phyloP scores from a whole-genome alignment of 2,329 filamentous ascomycete species.

The Colletotrichum spinosum region DNA sequence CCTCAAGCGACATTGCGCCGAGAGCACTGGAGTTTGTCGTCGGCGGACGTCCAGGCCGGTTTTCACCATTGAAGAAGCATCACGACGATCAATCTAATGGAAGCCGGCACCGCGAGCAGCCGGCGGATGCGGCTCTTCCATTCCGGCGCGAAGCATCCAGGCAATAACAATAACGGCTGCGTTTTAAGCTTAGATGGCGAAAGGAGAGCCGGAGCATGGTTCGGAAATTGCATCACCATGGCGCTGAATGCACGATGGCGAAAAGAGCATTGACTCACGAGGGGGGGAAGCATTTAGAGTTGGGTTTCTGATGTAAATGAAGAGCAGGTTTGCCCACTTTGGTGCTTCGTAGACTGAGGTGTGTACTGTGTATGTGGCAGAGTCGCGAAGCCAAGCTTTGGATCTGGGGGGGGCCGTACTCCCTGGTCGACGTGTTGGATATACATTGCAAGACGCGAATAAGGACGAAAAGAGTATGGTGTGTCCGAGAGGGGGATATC shows the following conservation, averaged over 20 bases:
- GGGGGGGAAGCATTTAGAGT: conserved; percentile 23
- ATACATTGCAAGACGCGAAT: too few species aligned
- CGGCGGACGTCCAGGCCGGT: too few species aligned
- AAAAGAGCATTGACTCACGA: conserved; percentile 6
- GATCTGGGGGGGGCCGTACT: neutral
- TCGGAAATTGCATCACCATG: neutral
- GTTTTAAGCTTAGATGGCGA: conserved; percentile 21
- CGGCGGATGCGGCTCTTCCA: too few species aligned
- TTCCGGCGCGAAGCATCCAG: too few species aligned
- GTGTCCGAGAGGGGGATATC: too few species aligned
- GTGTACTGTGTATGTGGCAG: too few species aligned
- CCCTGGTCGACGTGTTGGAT: too few species aligned
- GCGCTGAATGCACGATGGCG: neutral
- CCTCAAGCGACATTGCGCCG: too few species aligned
- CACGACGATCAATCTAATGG: neutral
- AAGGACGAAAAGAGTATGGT: too few species aligned
- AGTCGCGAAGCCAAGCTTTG: conserved; percentile 19
- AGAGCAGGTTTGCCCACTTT: conserved; percentile 7
- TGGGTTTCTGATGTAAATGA: conserved; percentile 9
- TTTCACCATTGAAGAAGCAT: too few species aligned
- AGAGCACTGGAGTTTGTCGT: too few species aligned
- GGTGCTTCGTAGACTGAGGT: too few species aligned
- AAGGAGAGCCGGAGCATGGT: neutral
- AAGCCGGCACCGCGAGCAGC: neutral
- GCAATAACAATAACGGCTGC: neutral